Evolutionary conservation across 106 monocot genomes (phyloP), one percentile per base, ranked within the genome.

Genomic region (Dendrobium officinale): DNA sequence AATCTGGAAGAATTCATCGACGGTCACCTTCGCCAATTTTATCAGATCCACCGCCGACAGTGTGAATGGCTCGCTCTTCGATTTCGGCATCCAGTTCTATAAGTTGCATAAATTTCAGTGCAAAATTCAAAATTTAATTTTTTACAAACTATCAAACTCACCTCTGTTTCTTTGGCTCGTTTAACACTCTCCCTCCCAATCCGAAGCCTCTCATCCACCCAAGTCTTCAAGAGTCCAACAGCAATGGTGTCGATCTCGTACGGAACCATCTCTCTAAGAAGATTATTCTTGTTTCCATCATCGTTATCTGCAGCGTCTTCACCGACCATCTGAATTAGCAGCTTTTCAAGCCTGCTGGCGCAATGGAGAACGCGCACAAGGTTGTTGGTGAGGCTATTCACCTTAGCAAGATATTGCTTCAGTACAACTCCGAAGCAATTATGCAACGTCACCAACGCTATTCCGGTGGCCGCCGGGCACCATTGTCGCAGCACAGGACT

Each of bases 161-260:
- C 97, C 92, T 98, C 97, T 0, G 89, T 91, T 40, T 98, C 97
- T 59, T 89, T 98, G 15, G 92, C 92, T 79, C 94, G 85, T 80
- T 55, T 75, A 15, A 92, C 54, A 67, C 83, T 89, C 20, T 94
- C 92, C 79, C 79, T 82, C 40, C 83, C 88, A 45, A 89, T 77
- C 75, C 58, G 85, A n/a, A 98, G 58, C 82, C 91, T 83, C 66
- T 98, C 94, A 16, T 94, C 88, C 11, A 86, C 90, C 97, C 97
- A 98, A 20, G 27, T 80, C 78, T 88, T 94, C 67, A 92, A 40
- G 33, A 98, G 88, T 7, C 75, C 77, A 9, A 80, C 58, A 9
- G 82, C 81, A 47, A 98, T 80, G 33, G 92, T 75, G 2, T 98
- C 92, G 5, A 98, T 91, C 22, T 94, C 94, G 68, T 83, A 98